Evolutionary conservation across 1,139 yeast genomes (phyloP).

Genomic region (Pichia terricola): DNA sequence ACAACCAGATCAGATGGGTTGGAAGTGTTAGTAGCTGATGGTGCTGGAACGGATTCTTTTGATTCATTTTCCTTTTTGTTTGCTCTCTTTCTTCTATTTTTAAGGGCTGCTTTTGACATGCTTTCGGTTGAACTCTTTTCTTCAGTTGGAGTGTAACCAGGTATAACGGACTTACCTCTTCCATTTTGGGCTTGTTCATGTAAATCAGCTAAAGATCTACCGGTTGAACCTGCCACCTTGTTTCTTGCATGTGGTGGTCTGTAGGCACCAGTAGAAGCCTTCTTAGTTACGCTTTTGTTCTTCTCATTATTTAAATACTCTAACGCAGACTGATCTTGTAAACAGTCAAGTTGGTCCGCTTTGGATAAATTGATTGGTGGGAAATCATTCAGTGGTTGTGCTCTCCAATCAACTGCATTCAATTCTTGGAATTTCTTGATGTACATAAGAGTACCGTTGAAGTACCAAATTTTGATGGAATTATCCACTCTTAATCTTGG

Average conservation of each 20-base stretch:
- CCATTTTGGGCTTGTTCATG: constrained; percentile 31
- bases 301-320: constrained; percentile 41
- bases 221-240: constrained; percentile 13
- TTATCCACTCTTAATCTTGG: constrained; percentile 97
- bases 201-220: constrained; percentile 46
- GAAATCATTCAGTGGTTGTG: constrained; percentile 50
- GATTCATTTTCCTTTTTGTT: constrained; percentile 32
- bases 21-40: constrained; percentile 9
- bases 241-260: constrained; percentile 25
- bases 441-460: constrained; percentile 71
- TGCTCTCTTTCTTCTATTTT: constrained; percentile 74
- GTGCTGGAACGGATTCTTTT: constrained; percentile 7
- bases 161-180: constrained; percentile 13
- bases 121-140: background rate
- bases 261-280: constrained; percentile 31
- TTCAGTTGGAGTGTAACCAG: constrained; percentile 2
- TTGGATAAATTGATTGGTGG: constrained; percentile 33
- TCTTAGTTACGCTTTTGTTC: constrained; percentile 26
- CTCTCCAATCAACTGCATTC: constrained; percentile 78
- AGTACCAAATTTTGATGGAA: constrained; percentile 91
- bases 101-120: constrained; percentile 42
- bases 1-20: constrained; percentile 30
- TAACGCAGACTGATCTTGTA: constrained; percentile 61
- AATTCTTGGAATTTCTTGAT: constrained; percentile 76
- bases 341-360: constrained; percentile 39